Percentiles rank a stretch among this genome's conserved stretches.
These are phyloP conservation scores for Chaetomiaceae sp. DNA, from an alignment of 2,329 filamentous ascomycete genomes.

Conservation along the genomic window DNA sequence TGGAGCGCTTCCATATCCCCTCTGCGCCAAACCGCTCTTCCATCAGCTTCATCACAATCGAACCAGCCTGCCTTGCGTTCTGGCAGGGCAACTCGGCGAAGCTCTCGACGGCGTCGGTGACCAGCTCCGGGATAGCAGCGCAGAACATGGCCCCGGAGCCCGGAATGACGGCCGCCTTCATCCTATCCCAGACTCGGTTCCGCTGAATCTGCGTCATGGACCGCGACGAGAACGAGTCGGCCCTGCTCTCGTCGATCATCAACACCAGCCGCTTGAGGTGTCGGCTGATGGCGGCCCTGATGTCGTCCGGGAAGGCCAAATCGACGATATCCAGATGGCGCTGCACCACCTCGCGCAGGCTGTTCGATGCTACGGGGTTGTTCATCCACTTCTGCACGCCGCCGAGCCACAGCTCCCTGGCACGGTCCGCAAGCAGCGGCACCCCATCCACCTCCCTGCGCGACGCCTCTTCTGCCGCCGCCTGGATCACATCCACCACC, in stretches of 20 bases:
- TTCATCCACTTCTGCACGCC: constrained; percentile 19
- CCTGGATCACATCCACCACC: constrained; percentile 15
- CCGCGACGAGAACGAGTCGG: constrained; percentile 8
- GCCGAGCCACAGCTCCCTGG: constrained; percentile 13
- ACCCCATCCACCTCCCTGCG: background rate
- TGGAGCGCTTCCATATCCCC: constrained; percentile 21
- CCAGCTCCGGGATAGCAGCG: constrained; percentile 9
- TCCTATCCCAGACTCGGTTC: constrained; percentile 18
- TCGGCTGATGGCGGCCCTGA: constrained; percentile 11
- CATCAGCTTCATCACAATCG: constrained; percentile 13
- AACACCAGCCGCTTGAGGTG: constrained; percentile 18
- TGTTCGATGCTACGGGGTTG: constrained; percentile 20
- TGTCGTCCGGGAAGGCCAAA: constrained; percentile 18
- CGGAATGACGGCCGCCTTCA: constrained; percentile 21
- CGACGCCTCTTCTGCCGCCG: constrained; percentile 10
- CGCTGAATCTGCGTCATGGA: constrained; percentile 19
- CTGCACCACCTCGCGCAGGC: constrained; percentile 24
- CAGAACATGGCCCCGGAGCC: constrained; percentile 23
- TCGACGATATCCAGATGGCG: constrained; percentile 24
- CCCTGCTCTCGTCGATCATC: constrained; percentile 10
- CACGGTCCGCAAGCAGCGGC: background rate
- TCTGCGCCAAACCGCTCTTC: constrained; percentile 21
- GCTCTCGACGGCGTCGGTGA: constrained; percentile 16
- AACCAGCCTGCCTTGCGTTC: constrained; percentile 13
- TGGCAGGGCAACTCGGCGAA: constrained; percentile 19